Evolutionary conservation across 768 basidiomycete species (phyloP), one percentile per base, ranked within the genome.

Genomic region (Postia placenta): DNA sequence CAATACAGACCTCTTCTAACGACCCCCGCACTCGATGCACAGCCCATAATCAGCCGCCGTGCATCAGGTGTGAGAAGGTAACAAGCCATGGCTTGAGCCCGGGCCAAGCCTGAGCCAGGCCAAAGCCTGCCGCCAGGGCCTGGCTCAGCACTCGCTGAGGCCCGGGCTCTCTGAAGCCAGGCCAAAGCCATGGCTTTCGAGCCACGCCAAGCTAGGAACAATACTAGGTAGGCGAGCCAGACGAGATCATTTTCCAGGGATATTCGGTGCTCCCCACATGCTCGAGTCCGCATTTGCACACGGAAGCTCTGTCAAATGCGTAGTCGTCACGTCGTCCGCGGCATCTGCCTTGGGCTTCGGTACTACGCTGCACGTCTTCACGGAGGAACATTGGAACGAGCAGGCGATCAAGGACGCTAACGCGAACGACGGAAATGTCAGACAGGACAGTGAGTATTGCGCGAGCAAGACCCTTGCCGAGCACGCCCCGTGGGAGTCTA

Each of bases 201-300:
- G n/a, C n/a, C n/a, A n/a, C n/a, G n/a, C n/a, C n/a, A n/a, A n/a
- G n/a, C n/a, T n/a, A n/a, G n/a, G 72, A 81, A 56, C 66, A 73
- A 43, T 51, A 67, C n/a, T 63, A 72, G 1, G 69, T 67, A 1
- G 67, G 69, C 15, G 71, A 80, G 35, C 64, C 68, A 3, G 49
- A 67, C 5, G 81, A 85, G 48, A 56, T 85, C 33, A 80, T 88
- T 51, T 62, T 15, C 89, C 90, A 2, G 88, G 88, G 17, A 75
- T 89, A 4, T 67, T 78, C 5, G 87, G 87, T 2, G 90, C 87
- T 0, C 55, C 76, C 1, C 73, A 76, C 5, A 70, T 90, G 9
- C 67, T 91, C 20, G 66, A 78, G 49, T 80, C 79, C 37, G 73
- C 79, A 3, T 58, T 76, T 81, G 78, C 82, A 80, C 68, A 72